Percentiles rank a stretch among this genome's conserved stretches.
Conservation (phyloP, 495 filamentous ascomycete genomes). For the Trypethelium eluteriae region DNA sequence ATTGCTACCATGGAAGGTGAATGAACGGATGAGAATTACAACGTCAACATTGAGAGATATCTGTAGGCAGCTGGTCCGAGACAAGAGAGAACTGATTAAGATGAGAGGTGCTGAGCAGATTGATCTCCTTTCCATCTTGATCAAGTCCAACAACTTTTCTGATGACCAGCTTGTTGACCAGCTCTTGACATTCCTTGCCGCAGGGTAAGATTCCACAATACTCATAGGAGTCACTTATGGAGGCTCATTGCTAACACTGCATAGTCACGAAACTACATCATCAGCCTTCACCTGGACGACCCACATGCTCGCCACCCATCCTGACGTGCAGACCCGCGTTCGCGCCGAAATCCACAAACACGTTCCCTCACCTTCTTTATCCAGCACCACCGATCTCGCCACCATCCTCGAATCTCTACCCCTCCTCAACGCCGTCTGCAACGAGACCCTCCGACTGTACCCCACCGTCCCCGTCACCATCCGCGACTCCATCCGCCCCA, state of each 20-base stretch:
- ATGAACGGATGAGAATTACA: slow-evolving; percentile 24
- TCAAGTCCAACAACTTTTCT: slow-evolving; percentile 37
- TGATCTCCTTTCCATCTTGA: slow-evolving; percentile 34
- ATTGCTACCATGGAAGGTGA: slow-evolving; percentile 26
- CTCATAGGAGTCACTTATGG: not conserved
- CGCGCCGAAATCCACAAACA: slow-evolving; percentile 42
- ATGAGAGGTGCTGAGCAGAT: slow-evolving; percentile 18
- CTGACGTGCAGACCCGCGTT: slow-evolving; percentile 41
- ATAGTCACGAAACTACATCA: slow-evolving; percentile 48
- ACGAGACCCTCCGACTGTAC: slow-evolving; percentile 32
- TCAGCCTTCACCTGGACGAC: slow-evolving; percentile 47
- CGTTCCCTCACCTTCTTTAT: slow-evolving; percentile 29
- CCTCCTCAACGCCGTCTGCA: slow-evolving; percentile 46
- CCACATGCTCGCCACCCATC: slow-evolving; percentile 44
- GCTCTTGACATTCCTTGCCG: slow-evolving; percentile 49
- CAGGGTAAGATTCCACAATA: slow-evolving; percentile 35
- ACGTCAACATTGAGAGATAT: slow-evolving; percentile 22
- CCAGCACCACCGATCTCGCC: slow-evolving; percentile 14
- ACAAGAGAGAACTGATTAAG: slow-evolving; percentile 35
- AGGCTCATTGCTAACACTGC: slow-evolving; percentile 9
- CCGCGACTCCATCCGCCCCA: slow-evolving; percentile 43
- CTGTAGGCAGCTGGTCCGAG: slow-evolving; percentile 27
- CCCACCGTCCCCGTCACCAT: slow-evolving; percentile 47
- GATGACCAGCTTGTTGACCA: slow-evolving; percentile 49
- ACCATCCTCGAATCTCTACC: slow-evolving; percentile 44